A percentile compares a stretch with the other conserved stretches of the same genome.
These are phyloP conservation scores for Panicum hallii DNA, from an alignment of 202 grass and related monocot genomes.

Conservation along the genomic window DNA sequence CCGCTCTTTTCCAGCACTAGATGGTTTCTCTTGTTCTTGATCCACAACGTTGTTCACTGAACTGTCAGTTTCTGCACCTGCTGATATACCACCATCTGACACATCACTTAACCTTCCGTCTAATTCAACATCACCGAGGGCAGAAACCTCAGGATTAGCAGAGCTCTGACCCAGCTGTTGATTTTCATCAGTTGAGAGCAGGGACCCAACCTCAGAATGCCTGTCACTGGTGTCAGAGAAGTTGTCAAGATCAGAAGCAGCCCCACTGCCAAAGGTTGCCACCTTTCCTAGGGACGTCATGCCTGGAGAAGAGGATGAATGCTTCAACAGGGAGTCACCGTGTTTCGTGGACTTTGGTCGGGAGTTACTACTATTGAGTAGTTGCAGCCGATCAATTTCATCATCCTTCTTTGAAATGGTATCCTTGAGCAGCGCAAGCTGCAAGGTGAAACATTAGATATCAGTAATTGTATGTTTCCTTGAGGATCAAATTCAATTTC, in stretches of 20 bases:
- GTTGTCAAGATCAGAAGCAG: slow-evolving; percentile 63
- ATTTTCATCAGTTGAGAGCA: slow-evolving; percentile 49
- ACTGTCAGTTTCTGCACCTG: slow-evolving; percentile 74
- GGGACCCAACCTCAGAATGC: slow-evolving; percentile 75
- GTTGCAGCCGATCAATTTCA: slow-evolving; percentile 78
- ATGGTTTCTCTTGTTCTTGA: slow-evolving; percentile 60
- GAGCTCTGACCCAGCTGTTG: slow-evolving; percentile 37
- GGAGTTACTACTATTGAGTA: slow-evolving; percentile 53
- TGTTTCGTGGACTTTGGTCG: slow-evolving; percentile 49
- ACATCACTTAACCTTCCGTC: slow-evolving; percentile 87
- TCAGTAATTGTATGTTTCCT: slow-evolving; percentile 22
- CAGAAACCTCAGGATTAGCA: slow-evolving; percentile 59
- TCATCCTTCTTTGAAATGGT: slow-evolving; percentile 95
- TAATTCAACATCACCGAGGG: slow-evolving; percentile 60
- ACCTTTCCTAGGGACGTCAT: slow-evolving; percentile 59
- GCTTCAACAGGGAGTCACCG: slow-evolving; percentile 53
- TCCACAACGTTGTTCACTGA: slow-evolving; percentile 57
- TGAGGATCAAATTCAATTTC: background rate
- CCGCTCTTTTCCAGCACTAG: slow-evolving; percentile 64
- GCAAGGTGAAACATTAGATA: slow-evolving; percentile 24
- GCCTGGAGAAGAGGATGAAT: slow-evolving; percentile 78
- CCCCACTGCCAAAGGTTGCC: slow-evolving; percentile 54
- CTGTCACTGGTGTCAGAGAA: slow-evolving; percentile 67
- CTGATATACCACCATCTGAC: slow-evolving; percentile 63
- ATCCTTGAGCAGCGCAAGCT: slow-evolving; percentile 89